Base-by-base conservation (phyloP, 2,329 filamentous ascomycete species). In the Helotiales sp. region DNA sequence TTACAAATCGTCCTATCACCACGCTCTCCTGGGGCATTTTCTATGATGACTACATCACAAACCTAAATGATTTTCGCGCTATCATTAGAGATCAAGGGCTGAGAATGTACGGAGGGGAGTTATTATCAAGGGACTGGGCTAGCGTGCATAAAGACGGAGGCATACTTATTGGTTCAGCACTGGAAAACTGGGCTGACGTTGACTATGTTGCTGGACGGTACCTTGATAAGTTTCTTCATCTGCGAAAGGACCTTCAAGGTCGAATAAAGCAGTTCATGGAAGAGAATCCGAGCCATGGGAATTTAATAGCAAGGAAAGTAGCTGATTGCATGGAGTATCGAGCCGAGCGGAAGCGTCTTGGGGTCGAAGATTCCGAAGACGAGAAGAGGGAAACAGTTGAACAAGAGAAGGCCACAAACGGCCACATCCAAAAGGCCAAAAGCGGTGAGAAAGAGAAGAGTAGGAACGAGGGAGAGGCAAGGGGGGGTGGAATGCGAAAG, bases 141-240 rank as follows among this genome's bases (percentile, higher is more conserved):
- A 52, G 10, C 27, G 62, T 25, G 13, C 63, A 64, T 42, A 22
- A 62, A 47, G 52, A 62, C 17, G 58, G 60, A 36, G 58, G 63
- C n/a, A 64, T 64, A 25, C 49, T 66, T n/a, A 58, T 64, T 40
- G 58, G 58, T 47, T 61, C 61, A 51, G 60, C 62, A 27, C 60
- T 66, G 56, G 62, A 64, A 55, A 64, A 60, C 50, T 64, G 54
- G 63, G 63, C 62, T 7, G 60, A 29, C 17, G 61, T 64, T 19
- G 58, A 64, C 54, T 63, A 58, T 55, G 59, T 63, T 42, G 58
- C 58, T 3, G 47, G 57, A 34, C 52, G 58, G 49, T 63, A 52
- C 22, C 57, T 66, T 36, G 58, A 64, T 52, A 31, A 22, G 50
- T 55, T 42, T 52, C 19, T 40, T 42, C 64, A 61, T 52, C 17